These are phyloP conservation scores for Pyrus pyrifolia DNA, from an alignment of 306 rosid genomes.

Conservation along the genomic window DNA sequence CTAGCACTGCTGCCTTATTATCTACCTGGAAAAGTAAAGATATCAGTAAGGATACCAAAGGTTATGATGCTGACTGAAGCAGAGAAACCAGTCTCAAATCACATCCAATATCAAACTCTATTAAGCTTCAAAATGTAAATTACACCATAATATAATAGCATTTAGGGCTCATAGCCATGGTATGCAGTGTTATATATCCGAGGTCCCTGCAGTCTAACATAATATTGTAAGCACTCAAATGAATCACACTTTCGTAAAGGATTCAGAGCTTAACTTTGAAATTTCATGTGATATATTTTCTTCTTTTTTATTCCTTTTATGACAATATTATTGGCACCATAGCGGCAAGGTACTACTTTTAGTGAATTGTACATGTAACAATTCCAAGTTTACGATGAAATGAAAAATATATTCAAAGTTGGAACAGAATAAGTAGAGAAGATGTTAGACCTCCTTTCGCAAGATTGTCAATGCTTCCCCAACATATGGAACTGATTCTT, in stretches of 20 bases:
- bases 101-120: background rate
- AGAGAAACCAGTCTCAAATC: background rate
- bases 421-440: constrained; percentile 10
- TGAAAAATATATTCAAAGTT: background rate
- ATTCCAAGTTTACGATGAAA: background rate
- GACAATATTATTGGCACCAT: background rate
- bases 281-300: background rate
- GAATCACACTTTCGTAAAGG: background rate
- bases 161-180: background rate
- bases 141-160: background rate
- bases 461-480: constrained; percentile 82
- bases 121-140: background rate
- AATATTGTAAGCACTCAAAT: background rate
- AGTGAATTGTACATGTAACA: background rate
- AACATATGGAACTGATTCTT: constrained; percentile 89
- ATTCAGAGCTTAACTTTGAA: background rate
- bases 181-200: background rate
- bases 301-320: background rate
- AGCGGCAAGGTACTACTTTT: background rate
- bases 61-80: constrained; percentile 9
- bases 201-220: background rate
- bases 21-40: constrained; percentile 56
- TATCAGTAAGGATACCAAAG: background rate
- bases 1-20: constrained; percentile 84
- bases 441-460: constrained; percentile 67